Conservation (phyloP, 257 asterid species). For the Nicotiana sylvestris region DNA sequence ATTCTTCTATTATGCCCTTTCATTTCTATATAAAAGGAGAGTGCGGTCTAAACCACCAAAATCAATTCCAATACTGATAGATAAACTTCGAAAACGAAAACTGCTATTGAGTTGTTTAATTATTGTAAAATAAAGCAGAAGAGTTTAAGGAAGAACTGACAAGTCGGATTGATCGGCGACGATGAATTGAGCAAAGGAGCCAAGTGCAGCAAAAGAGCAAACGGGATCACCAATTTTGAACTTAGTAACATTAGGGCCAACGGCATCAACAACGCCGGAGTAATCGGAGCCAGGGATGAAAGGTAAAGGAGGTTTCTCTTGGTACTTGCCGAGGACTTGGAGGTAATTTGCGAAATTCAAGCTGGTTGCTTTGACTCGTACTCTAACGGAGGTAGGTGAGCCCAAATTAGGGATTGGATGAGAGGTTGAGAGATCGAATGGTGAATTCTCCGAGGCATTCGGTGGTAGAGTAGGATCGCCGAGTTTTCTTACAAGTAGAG, state of each 20-base stretch:
- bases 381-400: conserved; percentile 58
- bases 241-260: conserved; percentile 63
- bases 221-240: conserved; percentile 76
- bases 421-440: conserved; percentile 44
- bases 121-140: not conserved
- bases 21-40: not conserved
- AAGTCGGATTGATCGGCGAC: conserved; percentile 72
- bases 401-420: conserved; percentile 66
- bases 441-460: conserved; percentile 38
- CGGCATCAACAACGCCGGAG: conserved; percentile 76
- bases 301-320: conserved; percentile 75
- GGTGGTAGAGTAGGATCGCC: conserved; percentile 82
- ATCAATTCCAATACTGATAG: not conserved
- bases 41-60: not conserved
- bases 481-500: conserved; percentile 62
- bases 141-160: conserved; percentile 27
- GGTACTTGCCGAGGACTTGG: conserved; percentile 83
- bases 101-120: not conserved
- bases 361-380: conserved; percentile 82
- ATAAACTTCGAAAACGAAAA: not conserved
- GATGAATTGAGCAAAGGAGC: conserved; percentile 78
- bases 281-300: conserved; percentile 91
- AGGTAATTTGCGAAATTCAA: conserved; percentile 93
- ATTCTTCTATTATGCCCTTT: not conserved
- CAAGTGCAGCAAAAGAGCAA: conserved; percentile 70